Conservation (phyloP, 371 early-diverging fungal species). For the Amoeboradix gromovi region DNA sequence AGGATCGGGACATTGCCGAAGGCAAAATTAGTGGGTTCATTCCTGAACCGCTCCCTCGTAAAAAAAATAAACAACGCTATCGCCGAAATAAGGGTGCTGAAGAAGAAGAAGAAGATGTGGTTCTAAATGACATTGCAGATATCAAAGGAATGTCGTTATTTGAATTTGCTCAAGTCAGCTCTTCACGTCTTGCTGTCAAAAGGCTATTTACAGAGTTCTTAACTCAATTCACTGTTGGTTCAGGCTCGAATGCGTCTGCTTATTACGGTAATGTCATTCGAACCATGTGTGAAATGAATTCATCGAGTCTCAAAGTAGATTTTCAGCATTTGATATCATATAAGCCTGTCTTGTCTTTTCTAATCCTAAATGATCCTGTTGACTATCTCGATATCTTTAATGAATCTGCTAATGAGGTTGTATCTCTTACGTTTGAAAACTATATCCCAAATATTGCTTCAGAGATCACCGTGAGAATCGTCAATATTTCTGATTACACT, state of each 20-base stretch:
- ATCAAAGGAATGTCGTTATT: background rate
- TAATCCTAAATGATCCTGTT: conserved; percentile 54
- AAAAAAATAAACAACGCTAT: background rate
- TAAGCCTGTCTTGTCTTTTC: conserved; percentile 50
- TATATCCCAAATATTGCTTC: conserved; percentile 59
- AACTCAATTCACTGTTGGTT: background rate
- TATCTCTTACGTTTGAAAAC: conserved; percentile 55
- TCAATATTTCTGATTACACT: conserved; percentile 54
- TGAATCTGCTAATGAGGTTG: conserved; percentile 64
- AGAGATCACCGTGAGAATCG: conserved; percentile 79
- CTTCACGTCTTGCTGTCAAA: background rate
- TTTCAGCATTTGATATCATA: conserved; percentile 44
- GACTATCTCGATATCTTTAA: conserved; percentile 71
- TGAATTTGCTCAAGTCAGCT: background rate
- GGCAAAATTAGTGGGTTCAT: background rate
- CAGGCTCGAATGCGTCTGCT: background rate
- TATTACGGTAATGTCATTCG: background rate
- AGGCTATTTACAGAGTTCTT: background rate
- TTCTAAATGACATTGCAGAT: background rate
- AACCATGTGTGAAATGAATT: conserved; percentile 1
- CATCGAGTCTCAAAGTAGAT: conserved; percentile 34
- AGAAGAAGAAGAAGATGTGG: background rate
- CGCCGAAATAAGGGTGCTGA: background rate
- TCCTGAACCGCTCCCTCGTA: background rate
- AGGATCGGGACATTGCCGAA: background rate